Base-by-base conservation (phyloP, 192 early-diverging fungal genomes). In the Coemansia sp. region DNA sequence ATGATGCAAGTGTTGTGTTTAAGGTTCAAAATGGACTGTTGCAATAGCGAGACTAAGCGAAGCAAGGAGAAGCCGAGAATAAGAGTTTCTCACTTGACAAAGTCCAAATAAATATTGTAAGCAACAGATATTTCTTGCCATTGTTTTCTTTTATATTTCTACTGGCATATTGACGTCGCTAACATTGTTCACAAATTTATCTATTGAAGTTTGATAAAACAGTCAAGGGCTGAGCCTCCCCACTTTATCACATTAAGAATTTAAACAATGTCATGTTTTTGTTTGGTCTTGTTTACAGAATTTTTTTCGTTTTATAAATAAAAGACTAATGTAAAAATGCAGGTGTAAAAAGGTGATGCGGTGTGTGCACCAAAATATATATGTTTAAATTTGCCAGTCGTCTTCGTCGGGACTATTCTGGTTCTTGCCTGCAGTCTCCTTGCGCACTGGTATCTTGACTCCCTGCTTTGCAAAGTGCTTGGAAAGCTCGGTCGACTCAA, bases 391-490 rank as follows among this genome's bases (percentile, higher is more conserved):
- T 33, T 34, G 51, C 64, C 64, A 67, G 53, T 67, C 59, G 39
- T 69, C 66, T 2, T 69, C 66, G 11, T 68, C 66, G 7, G 45
- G 24, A 54, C 30, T 62, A 25, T 30, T 19, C 17, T 38, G 21
- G 19, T 25, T 23, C 55, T 70, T 41, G 39, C 61, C 11, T 55
- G 37, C 18, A 21, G 53, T 54, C 13, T 98, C 95, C 54, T 87
- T 89, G 39, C 89, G 83, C 30, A 89, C 87, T 0, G 87, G 82
- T 23, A 90, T 89, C 54, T 90, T 90, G 61, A 89, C 86, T 1
- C 87, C 87, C 53, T 90, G 88, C 42, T 80, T 82, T 17, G 85
- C 84, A 70, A 90, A 88, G 47, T 82, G 82, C 61, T 85, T 90
- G 8, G 88, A 90, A 0, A 90, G 69, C 25, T 69, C 61, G 0